Evolutionary conservation across 495 filamentous ascomycete genomes (phyloP).

Genomic region (Thermochaetoides thermophila): DNA sequence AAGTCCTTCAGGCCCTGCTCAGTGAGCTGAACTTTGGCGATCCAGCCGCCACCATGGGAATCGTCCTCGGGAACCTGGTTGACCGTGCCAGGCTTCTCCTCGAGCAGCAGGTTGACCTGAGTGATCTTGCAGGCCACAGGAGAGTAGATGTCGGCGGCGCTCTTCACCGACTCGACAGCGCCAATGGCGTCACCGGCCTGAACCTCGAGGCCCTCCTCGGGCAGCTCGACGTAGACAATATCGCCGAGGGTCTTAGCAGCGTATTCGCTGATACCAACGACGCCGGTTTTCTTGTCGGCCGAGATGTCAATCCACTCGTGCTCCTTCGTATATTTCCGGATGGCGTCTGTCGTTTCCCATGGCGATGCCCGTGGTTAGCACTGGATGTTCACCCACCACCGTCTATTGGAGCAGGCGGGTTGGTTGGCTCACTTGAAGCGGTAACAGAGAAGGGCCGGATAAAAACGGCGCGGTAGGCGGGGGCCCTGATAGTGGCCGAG

Average conservation of each 20-base stretch:
- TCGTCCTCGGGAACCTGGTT: constrained; percentile 62
- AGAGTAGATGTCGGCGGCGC: constrained; percentile 86
- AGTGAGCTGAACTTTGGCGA: constrained; percentile 66
- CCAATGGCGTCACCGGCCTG: constrained; percentile 65
- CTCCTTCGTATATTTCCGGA: constrained; percentile 89
- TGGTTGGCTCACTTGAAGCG: constrained; percentile 24
- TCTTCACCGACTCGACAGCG: constrained; percentile 96
- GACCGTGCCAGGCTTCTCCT: constrained; percentile 72
- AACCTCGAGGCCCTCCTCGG: constrained; percentile 46
- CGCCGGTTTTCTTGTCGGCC: constrained; percentile 53
- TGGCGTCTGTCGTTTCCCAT: constrained; percentile 24
- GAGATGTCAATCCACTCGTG: constrained; percentile 95
- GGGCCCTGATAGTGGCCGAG: constrained; percentile 21
- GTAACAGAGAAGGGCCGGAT: constrained; percentile 30
- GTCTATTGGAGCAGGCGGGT: not conserved
- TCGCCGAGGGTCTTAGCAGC: constrained; percentile 84
- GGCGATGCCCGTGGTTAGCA: constrained; percentile 1
- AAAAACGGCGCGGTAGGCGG: constrained; percentile 15
- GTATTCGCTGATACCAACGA: constrained; percentile 78
- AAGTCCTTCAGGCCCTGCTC: constrained; percentile 49
- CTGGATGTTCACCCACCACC: not conserved
- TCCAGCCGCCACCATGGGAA: constrained; percentile 73
- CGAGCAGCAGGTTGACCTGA: constrained; percentile 52
- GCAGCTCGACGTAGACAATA: constrained; percentile 93
- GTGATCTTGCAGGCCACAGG: constrained; percentile 66